Evolutionary conservation across 139 green algal genomes (phyloP).

Genomic region (Chlamydomonas sphaeroides): DNA sequence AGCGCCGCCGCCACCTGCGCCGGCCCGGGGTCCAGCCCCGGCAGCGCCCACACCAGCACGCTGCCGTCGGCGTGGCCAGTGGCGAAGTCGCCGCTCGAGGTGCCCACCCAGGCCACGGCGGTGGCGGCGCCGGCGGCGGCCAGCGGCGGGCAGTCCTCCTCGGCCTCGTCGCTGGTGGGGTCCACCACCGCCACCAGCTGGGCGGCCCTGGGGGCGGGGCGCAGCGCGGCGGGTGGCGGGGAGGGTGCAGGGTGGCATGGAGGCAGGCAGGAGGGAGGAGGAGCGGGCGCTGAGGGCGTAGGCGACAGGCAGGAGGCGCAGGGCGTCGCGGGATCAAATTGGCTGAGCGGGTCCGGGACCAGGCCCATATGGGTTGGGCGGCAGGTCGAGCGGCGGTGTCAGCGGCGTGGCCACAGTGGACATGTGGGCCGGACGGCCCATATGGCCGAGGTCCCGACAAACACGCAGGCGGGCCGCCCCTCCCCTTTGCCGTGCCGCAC

Average conservation of each 20-base stretch:
- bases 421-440: too few relatives aligned
- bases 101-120: slow-evolving; percentile 64
- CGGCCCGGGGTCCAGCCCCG: slow-evolving; percentile 19
- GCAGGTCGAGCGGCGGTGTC: too few relatives aligned
- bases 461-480: too few relatives aligned
- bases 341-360: too few relatives aligned
- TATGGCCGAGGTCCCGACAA: too few relatives aligned
- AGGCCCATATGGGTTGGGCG: too few relatives aligned
- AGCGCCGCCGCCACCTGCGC: slow-evolving; percentile 47
- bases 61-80: slow-evolving; percentile 71
- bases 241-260: too few relatives aligned
- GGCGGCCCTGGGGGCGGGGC: slow-evolving; percentile 12
- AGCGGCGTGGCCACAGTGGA: too few relatives aligned
- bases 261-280: too few relatives aligned
- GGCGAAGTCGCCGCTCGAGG: slow-evolving; percentile 64
- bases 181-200: slow-evolving; percentile 32
- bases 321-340: too few relatives aligned
- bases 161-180: neutral
- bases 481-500: slow-evolving; percentile 10
- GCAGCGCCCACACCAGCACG: slow-evolving; percentile 69
- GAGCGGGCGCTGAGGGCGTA: too few relatives aligned
- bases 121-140: slow-evolving; percentile 13
- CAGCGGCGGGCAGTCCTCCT: neutral
- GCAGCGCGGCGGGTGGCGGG: neutral
- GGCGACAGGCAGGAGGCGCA: too few relatives aligned